These are phyloP conservation scores for Suhomyces emberorum DNA, from an alignment of 805 yeast species.

Conservation along the genomic window DNA sequence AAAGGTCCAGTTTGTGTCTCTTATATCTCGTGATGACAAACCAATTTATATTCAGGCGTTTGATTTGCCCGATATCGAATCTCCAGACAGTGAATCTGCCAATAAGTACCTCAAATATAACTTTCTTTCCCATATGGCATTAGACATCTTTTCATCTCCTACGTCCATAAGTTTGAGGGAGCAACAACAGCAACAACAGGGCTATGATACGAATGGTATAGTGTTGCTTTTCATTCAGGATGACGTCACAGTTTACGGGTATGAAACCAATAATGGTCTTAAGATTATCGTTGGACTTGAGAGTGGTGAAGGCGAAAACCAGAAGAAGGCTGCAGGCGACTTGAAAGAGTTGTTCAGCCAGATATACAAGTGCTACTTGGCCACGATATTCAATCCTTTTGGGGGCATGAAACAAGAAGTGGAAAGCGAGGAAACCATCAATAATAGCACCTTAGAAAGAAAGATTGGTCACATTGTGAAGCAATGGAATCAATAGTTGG, in stretches of 20 bases:
- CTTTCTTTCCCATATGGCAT: conserved; percentile 71
- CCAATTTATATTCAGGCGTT: conserved; percentile 62
- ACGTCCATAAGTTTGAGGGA: conserved; percentile 37
- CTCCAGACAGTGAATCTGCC: conserved; percentile 18
- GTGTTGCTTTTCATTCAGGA: conserved; percentile 62
- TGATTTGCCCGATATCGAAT: conserved; percentile 13
- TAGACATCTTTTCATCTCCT: conserved; percentile 64
- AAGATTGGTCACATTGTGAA: conserved; percentile 24
- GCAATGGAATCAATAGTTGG: conserved; percentile 21
- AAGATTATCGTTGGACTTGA: conserved; percentile 57
- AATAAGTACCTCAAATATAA: conserved; percentile 58
- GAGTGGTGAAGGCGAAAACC: conserved; percentile 18
- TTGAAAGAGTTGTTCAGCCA: conserved; percentile 23
- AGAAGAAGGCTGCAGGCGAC: conserved; percentile 16
- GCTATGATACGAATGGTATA: conserved; percentile 17
- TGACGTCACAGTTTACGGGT: conserved; percentile 63
- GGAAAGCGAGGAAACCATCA: conserved; percentile 26
- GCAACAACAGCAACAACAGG: conserved; percentile 26
- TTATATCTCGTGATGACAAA: conserved; percentile 55
- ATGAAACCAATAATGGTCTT: conserved; percentile 64
- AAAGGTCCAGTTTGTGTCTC: conserved; percentile 49
- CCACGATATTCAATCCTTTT: conserved; percentile 63
- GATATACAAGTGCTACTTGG: conserved; percentile 53
- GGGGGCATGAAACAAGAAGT: conserved; percentile 21
- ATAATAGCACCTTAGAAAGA: conserved; percentile 29